Conservation (phyloP, 2,329 filamentous ascomycete species). For the Verticillium nonalfalfae region DNA sequence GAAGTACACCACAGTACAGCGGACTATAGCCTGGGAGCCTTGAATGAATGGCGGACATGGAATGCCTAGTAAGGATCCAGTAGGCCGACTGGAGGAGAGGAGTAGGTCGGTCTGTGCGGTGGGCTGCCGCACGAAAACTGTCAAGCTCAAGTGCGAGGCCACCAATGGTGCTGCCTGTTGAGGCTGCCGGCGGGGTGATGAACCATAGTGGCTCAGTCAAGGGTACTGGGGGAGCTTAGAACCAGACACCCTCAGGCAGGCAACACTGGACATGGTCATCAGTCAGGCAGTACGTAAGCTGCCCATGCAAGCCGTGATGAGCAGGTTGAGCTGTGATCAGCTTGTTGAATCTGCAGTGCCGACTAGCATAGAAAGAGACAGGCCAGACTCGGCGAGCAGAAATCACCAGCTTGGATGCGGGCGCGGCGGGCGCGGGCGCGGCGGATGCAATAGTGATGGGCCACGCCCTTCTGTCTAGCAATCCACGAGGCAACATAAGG, state of each 20-base stretch:
- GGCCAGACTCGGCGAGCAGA: neutral
- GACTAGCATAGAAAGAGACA: neutral
- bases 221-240: neutral
- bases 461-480: neutral
- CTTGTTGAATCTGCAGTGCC: neutral
- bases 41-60: neutral
- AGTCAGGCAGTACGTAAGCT: neutral
- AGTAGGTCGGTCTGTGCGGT: neutral
- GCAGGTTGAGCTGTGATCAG: neutral
- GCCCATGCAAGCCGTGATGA: neutral
- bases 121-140: neutral
- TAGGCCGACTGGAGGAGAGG: neutral
- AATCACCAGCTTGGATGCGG: neutral
- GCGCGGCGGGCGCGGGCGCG: neutral
- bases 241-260: neutral
- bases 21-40: neutral
- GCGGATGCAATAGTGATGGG: neutral
- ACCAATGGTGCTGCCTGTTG: neutral
- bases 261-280: neutral
- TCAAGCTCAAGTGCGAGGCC: neutral
- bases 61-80: neutral
- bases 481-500: neutral
- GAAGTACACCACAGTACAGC: neutral
- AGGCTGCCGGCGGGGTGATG: neutral
- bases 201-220: neutral